These are phyloP conservation scores for Castanospermum australe DNA, from an alignment of 306 rosid genomes.

Conservation along the genomic window DNA sequence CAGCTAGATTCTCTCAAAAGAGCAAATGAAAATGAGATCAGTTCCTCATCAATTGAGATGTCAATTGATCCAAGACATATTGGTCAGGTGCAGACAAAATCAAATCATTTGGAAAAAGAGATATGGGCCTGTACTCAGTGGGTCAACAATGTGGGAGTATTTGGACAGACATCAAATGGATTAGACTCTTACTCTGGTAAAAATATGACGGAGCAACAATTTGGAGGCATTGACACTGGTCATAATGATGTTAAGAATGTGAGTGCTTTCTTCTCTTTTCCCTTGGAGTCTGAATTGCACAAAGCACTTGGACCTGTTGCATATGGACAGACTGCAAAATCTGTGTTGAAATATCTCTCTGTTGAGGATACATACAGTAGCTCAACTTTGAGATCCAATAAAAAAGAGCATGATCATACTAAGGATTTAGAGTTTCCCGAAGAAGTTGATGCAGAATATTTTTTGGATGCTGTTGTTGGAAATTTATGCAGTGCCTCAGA, in stretches of 20 bases:
- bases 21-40: constrained; percentile 22
- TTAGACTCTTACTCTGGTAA: constrained; percentile 30
- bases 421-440: constrained; percentile 30
- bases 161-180: constrained; percentile 38
- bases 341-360: constrained; percentile 26
- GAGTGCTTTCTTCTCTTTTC: constrained; percentile 42
- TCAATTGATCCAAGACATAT: constrained; percentile 1
- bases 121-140: constrained; percentile 36
- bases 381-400: constrained; percentile 35
- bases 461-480: constrained; percentile 46
- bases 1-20: constrained; percentile 24
- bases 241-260: constrained; percentile 10
- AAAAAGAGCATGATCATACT: constrained; percentile 29
- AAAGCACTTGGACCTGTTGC: constrained; percentile 54
- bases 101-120: constrained; percentile 47
- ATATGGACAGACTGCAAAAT: constrained; percentile 32
- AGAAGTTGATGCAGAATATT: constrained; percentile 37
- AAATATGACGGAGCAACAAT: constrained; percentile 26
- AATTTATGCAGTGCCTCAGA: constrained; percentile 39
- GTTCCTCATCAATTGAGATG: constrained; percentile 24
- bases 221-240: constrained; percentile 32
- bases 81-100: constrained; percentile 38
- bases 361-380: constrained; percentile 36
- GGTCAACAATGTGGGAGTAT: constrained; percentile 33
- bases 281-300: constrained; percentile 57